Percentiles rank a stretch among this genome's conserved stretches.
phyloP scores from a whole-genome alignment of 352 stramenopile species.

The Phytophthora constricta region DNA sequence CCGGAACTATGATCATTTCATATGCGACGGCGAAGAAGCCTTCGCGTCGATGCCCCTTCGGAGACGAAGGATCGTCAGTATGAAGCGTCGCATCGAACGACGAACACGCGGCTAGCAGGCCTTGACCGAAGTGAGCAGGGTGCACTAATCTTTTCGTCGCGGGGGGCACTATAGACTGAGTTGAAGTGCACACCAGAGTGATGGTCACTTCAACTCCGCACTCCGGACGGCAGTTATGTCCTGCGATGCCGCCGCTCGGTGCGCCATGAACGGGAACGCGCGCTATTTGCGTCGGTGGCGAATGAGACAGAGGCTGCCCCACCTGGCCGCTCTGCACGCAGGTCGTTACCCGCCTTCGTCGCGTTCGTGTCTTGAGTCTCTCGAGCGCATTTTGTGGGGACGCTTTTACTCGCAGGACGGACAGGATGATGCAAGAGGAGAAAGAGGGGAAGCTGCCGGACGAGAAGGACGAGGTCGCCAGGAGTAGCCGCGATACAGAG shows the following conservation, averaged over 20 bases:
- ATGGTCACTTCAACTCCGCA: conserved; percentile 34
- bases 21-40: not conserved
- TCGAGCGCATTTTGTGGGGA: too few species aligned
- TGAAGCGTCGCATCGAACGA: too few species aligned
- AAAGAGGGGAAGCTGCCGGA: conserved; percentile 12
- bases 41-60: not conserved
- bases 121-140: too few species aligned
- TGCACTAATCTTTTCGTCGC: too few species aligned
- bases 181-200: conserved; percentile 16
- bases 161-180: conserved; percentile 13
- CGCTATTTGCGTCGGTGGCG: conserved; percentile 23
- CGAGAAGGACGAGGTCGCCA: not conserved
- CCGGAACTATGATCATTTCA: not conserved
- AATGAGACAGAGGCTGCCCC: not conserved
- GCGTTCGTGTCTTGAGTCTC: too few species aligned
- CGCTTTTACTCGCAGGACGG: too few species aligned
- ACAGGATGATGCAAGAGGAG: conserved; percentile 27
- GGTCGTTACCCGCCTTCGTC: conserved; percentile 7
- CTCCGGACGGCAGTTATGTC: conserved; percentile 25
- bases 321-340: not conserved
- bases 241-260: conserved; percentile 7
- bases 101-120: too few species aligned
- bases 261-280: not conserved
- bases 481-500: not conserved
- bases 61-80: not conserved